Evolutionary conservation across 305 asterid genomes (phyloP).

Genomic region (Caryopteris hybrid): DNA sequence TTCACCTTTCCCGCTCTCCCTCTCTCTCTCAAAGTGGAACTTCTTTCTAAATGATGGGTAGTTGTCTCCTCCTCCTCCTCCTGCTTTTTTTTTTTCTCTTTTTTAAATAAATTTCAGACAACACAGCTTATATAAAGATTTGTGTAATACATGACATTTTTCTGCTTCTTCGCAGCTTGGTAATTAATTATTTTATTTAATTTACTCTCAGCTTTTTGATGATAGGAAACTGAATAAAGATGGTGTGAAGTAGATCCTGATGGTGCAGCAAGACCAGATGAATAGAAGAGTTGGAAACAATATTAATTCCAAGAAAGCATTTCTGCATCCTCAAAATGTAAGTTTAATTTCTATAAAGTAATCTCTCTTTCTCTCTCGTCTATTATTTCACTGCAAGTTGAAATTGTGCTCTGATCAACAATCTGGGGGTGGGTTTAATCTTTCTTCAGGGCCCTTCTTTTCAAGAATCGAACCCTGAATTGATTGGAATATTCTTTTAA

Average conservation of each 20-base stretch:
- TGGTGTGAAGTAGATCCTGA: conserved; percentile 20
- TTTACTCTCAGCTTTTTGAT: too few species aligned
- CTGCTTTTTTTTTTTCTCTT: neutral
- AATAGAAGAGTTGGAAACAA: conserved; percentile 25
- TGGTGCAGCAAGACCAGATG: conserved; percentile 39
- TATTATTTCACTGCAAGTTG: too few species aligned
- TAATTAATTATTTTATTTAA: neutral
- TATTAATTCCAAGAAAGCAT: conserved; percentile 41
- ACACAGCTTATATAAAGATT: neutral
- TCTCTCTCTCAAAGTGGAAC: conserved; percentile 15
- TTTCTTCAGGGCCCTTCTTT: too few species aligned
- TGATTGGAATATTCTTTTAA: too few species aligned
- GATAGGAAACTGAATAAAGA: neutral
- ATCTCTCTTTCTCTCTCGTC: neutral
- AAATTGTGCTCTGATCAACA: too few species aligned
- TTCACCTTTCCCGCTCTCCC: conserved; percentile 27
- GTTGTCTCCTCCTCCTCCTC: neutral
- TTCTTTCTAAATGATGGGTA: conserved; percentile 22
- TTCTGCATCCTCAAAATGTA: conserved; percentile 61
- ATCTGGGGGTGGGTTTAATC: too few species aligned
- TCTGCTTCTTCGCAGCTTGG: conserved; percentile 12
- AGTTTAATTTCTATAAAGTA: conserved; percentile 11
- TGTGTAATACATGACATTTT: conserved; percentile 10
- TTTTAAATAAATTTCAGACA: neutral
- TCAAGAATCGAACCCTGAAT: too few species aligned